Conservation (phyloP, 2,329 filamentous ascomycete species). For the Penicillium glabrum region DNA sequence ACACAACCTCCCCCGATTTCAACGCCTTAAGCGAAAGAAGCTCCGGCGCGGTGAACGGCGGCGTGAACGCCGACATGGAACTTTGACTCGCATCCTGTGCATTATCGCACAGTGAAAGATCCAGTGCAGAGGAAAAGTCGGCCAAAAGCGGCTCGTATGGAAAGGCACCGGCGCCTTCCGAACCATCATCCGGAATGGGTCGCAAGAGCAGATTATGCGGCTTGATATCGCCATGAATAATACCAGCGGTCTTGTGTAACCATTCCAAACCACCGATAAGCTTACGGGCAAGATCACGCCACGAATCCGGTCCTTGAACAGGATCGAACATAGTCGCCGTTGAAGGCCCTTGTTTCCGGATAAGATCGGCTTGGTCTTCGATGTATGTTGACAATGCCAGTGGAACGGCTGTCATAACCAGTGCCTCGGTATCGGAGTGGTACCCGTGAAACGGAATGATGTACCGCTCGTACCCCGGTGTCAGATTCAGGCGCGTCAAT, state of each 20-base stretch:
- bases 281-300: constrained; percentile 41
- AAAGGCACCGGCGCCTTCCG: constrained; percentile 22
- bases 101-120: constrained; percentile 11
- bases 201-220: constrained; percentile 46
- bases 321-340: constrained; percentile 49
- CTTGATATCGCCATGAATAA: constrained; percentile 52
- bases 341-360: constrained; percentile 31
- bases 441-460: constrained; percentile 49
- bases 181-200: constrained; percentile 11
- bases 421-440: constrained; percentile 36
- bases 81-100: constrained; percentile 7
- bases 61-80: constrained; percentile 42
- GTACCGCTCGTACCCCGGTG: constrained; percentile 33
- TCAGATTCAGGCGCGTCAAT: constrained; percentile 39
- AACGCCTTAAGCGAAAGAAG: constrained; percentile 39
- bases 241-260: constrained; percentile 41
- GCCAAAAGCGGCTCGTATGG: constrained; percentile 43
- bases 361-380: constrained; percentile 31
- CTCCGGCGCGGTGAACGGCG: constrained; percentile 48
- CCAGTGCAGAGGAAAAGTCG: constrained; percentile 47
- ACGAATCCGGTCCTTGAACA: constrained; percentile 40
- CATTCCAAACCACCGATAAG: constrained; percentile 45
- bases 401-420: constrained; percentile 48
- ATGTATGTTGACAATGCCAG: constrained; percentile 44
- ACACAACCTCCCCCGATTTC: constrained; percentile 31